Evolutionary conservation across 805 yeast genomes (phyloP), one percentile per base, ranked within the genome.

Genomic region (Spathaspora arborariae): DNA sequence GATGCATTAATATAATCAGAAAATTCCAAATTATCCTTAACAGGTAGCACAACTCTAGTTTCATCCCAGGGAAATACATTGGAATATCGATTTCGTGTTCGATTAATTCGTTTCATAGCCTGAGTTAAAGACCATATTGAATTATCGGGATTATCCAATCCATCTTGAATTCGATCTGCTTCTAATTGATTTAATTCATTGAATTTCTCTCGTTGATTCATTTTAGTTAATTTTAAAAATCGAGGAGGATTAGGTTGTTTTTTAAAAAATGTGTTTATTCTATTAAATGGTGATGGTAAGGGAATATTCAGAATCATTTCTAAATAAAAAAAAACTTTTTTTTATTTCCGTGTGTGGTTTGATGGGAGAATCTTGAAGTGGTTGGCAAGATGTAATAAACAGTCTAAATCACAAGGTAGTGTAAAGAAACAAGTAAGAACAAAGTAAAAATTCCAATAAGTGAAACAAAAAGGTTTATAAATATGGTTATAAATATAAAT

Each of bases 1-100:
- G 74, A 68, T 9, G 77, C 77, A 52, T 72, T 72, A 33, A 69
- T 67, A 50, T 70, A 72, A 51, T 71, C 74, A 30, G 55, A 50
- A 3, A 30, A 50, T 4, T 45, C 20, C 8, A 21, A 21, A 13
- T 11, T n/a, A 15, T 33, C 38, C 2, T 22, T 37, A 3, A 56
- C 54, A 0, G 67, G 67, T 21, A 72, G 54, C 33, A 44, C 49
- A 1, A 70, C 74, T 20, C 76, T 48, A n/a, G 61, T 59, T 15
- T 49, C 46, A 50, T 71, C 69, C 68, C 69, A 72, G 1, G 77
- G 75, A 39, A 68, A 60, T 20, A 72, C 74, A 46, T 72, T 71
- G 30, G 60, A 44, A 51, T 72, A 72, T 20, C 77, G 50, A 54
- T 72, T 72, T 39, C 68, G 47, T 27, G 39, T 9, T 7, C 44